Base-by-base conservation (phyloP, 805 yeast genomes). In the Millerozyma miso region DNA sequence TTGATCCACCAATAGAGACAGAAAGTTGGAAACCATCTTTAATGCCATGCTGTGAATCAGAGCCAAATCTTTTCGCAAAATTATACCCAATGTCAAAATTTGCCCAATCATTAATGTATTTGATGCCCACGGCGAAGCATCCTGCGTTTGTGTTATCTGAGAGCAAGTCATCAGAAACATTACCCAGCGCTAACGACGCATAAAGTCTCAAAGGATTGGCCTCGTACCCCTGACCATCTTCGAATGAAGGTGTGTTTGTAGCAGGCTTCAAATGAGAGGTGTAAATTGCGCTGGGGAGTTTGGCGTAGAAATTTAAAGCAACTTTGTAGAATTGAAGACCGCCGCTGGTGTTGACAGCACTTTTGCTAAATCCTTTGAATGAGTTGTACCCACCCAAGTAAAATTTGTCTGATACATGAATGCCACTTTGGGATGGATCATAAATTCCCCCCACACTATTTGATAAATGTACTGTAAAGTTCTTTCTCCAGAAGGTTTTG, bases 311-410 rank as follows among this genome's bases (percentile, higher is more conserved):
- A 33, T 85, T 76, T 2, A 74, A 48, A 3, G 88, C 86, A 18
- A 76, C 62, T 23, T 84, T 76, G 39, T 75, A 60, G 54, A 72
- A 81, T 42, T 71, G 74, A 32, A 79, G 77, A 4, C 95, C 96
- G 4, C 96, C 96, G 44, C 79, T 70, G 1, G 83, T 80, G 12
- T 93, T 90, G 31, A 85, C 59, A 0, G 87, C 79, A 66, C 83
- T 83, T 41, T 75, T 67, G 29, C 77, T 71, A 55, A 85, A 87
- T 1, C 90, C 88, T 44, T 85, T 71, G 20, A 88, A 79, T 41
- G 83, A 84, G 42, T 80, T 75, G 12, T 81, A 77, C 0, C 96
- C 97, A 14, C 97, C 95, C 36, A 86, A 69, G 55, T 82, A 87
- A 59, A 90, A 91, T 49, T 86, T 76, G 60, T 91, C 99, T 56